Percentiles rank a stretch among this genome's conserved stretches.
phyloP scores from a whole-genome alignment of 2,329 filamentous ascomycete genomes.

The Cytospora leucostoma region DNA sequence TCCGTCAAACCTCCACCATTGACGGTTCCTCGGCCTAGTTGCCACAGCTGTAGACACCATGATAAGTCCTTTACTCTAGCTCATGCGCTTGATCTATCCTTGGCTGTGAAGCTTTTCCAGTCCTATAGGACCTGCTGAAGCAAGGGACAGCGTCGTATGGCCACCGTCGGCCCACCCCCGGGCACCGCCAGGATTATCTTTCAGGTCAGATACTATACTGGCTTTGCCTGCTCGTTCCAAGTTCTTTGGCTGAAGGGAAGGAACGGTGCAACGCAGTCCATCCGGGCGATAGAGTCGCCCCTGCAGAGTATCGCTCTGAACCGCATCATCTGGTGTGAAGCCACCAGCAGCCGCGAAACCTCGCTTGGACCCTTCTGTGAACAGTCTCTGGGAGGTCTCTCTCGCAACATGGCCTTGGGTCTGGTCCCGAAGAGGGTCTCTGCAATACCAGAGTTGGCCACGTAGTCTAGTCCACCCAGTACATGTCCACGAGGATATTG shows the following conservation, averaged over 20 bases:
- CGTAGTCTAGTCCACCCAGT: constrained; percentile 48
- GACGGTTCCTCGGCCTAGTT: background rate
- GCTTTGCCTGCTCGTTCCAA: background rate
- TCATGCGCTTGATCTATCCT: background rate
- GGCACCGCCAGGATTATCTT: background rate
- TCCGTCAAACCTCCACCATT: background rate
- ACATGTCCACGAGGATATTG: constrained; percentile 93
- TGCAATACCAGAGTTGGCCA: background rate
- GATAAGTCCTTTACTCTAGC: background rate
- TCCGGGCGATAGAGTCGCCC: background rate
- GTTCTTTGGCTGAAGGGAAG: background rate
- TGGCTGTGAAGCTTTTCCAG: constrained; percentile 3
- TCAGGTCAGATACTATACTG: background rate
- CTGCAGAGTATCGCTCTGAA: background rate
- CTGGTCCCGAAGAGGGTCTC: background rate
- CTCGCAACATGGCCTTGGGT: background rate
- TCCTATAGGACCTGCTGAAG: background rate
- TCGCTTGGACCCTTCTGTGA: background rate
- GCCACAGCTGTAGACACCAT: background rate
- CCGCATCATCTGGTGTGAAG: background rate
- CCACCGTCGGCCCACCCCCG: background rate
- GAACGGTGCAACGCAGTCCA: background rate
- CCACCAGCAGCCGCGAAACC: no score
- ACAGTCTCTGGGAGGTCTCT: background rate
- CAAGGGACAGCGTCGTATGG: background rate